Base-by-base conservation (phyloP, 345 rosid species). In the Salix caprea region DNA sequence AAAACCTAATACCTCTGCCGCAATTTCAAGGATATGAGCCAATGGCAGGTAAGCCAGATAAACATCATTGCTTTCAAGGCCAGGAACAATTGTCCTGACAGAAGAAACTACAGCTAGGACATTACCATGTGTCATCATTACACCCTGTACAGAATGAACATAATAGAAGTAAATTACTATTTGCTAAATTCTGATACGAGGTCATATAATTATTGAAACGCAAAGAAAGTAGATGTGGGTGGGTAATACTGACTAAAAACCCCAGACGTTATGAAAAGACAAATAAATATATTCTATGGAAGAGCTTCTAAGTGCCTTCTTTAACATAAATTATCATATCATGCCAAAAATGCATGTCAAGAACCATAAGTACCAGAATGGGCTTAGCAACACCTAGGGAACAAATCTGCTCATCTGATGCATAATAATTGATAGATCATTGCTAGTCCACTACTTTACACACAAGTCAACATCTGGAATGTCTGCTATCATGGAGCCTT, bases 71-170 rank as follows among this genome's bases (percentile, higher is more conserved):
- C 82, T 82, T 78, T 91, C 97, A 48, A 94, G 93, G 73, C 75
- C 84, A 46, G 99, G 98, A 86, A 96, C 97, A 78, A 96, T 89
- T 39, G 94, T 90, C 98, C 90, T 87, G 72, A 92, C 97, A 34
- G 97, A 92, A 81, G 97, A 92, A 84, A 92, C 95, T 32, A 92
- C 90, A 62, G 99, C 97, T 74, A 96, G 90, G 78, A 94, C 92
- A 86, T 96, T 96, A 70, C 87, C 90, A 80, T 96, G 98, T 40
- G 99, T 92, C 99, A 96, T 96, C 97, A 94, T 92, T 67, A 96
- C 99, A 80, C 99, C 99, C 98, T 93, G 84, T n/a, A 80, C 46
- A 66, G 82, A 74, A 73, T 74, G 13, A 52, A 52, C 52, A 79
- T 11, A 16, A 48, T 28, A 26, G 61, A 71, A 64, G 26, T 44